A percentile compares a stretch with the other conserved stretches of the same genome.
Evolutionary conservation across 768 basidiomycete genomes (phyloP).

Genomic region (Chalciporus chontae): DNA sequence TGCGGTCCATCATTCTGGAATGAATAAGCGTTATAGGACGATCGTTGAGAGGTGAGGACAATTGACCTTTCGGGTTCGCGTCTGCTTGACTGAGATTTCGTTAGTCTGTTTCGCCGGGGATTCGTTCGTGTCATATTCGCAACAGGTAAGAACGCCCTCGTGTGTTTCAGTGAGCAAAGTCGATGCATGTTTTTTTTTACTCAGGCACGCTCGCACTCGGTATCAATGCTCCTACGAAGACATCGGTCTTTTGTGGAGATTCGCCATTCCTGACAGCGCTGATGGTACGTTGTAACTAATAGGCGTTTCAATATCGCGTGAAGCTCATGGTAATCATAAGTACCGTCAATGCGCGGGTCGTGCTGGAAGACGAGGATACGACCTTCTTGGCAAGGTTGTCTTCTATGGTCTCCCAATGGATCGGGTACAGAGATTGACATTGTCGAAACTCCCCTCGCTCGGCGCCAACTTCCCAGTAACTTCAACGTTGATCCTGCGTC

Average conservation of each 20-base stretch:
- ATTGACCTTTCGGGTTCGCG: neutral
- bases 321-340: constrained; percentile 28
- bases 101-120: constrained; percentile 51
- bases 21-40: constrained; percentile 59
- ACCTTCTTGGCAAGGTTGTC: constrained; percentile 65
- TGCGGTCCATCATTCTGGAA: constrained; percentile 67
- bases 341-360: constrained; percentile 74
- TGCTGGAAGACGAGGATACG: constrained; percentile 69
- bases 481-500: constrained; percentile 58
- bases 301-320: neutral
- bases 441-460: constrained; percentile 61
- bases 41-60: constrained; percentile 50
- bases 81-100: constrained; percentile 1
- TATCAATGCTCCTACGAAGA: constrained; percentile 71
- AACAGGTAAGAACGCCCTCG: constrained; percentile 40
- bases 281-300: constrained; percentile 38
- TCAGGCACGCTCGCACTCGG: constrained; percentile 69
- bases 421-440: constrained; percentile 57
- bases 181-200: neutral
- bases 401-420: constrained; percentile 68
- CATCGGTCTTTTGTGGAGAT: constrained; percentile 61
- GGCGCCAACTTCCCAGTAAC: constrained; percentile 65
- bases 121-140: constrained; percentile 65
- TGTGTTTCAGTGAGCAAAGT: neutral
- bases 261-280: constrained; percentile 59